phyloP scores from a whole-genome alignment of 306 rosid species.

The Lupinus albus region DNA sequence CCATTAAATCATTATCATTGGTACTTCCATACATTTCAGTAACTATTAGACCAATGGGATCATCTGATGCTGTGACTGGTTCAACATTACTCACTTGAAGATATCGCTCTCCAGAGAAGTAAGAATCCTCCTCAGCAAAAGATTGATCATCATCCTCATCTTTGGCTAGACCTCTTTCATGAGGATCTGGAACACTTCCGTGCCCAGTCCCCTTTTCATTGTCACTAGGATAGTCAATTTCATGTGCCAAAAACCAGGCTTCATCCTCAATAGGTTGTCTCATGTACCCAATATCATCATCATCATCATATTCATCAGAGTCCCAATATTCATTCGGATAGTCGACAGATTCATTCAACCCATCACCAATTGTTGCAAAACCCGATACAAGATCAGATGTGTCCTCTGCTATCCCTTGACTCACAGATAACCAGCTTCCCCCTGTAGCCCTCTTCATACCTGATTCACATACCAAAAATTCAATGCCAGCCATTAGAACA shows the following conservation, averaged over 20 bases:
- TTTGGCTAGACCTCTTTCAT: conserved; percentile 70
- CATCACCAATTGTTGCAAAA: conserved; percentile 88
- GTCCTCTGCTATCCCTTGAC: conserved; percentile 90
- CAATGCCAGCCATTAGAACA: conserved; percentile 25
- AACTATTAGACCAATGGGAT: conserved; percentile 64
- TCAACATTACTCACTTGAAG: conserved; percentile 69
- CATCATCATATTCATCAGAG: conserved; percentile 90
- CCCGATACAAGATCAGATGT: conserved; percentile 89
- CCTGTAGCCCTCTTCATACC: conserved; percentile 71
- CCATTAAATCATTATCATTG: conserved; percentile 66
- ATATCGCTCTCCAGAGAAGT: conserved; percentile 80
- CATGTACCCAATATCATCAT: conserved; percentile 87
- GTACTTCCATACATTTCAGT: conserved; percentile 65
- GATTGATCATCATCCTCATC: conserved; percentile 91
- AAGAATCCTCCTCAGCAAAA: conserved; percentile 90
- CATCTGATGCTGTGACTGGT: conserved; percentile 61
- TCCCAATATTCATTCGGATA: conserved; percentile 88
- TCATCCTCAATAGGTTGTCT: conserved; percentile 94
- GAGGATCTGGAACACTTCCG: conserved; percentile 78
- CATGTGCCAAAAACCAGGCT: conserved; percentile 89
- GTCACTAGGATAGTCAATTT: conserved; percentile 91
- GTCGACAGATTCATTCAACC: conserved; percentile 78
- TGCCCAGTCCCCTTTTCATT: conserved; percentile 77
- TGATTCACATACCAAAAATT: conserved; percentile 44
- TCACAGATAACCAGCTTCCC: conserved; percentile 85